These are phyloP conservation scores for Coemansia sp. DNA, from an alignment of 192 early-diverging fungal genomes.

Conservation along the genomic window DNA sequence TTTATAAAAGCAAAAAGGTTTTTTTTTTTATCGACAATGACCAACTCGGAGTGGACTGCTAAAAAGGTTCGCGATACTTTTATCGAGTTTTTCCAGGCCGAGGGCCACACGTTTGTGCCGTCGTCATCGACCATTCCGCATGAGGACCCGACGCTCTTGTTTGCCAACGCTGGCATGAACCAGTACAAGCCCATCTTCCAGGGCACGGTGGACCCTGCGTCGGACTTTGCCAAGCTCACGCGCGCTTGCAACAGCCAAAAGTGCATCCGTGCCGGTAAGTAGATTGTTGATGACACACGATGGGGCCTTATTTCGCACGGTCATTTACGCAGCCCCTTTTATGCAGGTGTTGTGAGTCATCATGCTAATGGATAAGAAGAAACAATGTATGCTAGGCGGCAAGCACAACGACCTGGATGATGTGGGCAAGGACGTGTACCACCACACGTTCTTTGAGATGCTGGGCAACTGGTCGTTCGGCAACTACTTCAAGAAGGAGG, in stretches of 20 bases:
- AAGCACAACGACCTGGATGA: constrained; percentile 99
- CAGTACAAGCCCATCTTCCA: constrained; percentile 98
- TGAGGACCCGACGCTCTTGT: constrained; percentile 94
- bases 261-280: constrained; percentile 94
- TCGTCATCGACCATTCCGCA: constrained; percentile 94
- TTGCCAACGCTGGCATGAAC: constrained; percentile 97
- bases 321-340: background rate
- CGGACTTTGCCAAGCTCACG: constrained; percentile 84
- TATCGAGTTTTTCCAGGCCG: constrained; percentile 77
- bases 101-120: constrained; percentile 71
- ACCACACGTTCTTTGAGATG: constrained; percentile 99
- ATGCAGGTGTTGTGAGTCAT: background rate
- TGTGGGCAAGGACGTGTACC: constrained; percentile 97
- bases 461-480: constrained; percentile 99
- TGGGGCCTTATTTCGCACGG: background rate
- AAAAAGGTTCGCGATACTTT: constrained; percentile 81
- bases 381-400: constrained; percentile 58
- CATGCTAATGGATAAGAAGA: background rate
- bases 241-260: constrained; percentile 97
- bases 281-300: constrained; percentile 6
- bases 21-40: constrained; percentile 21
- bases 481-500: constrained; percentile 98
- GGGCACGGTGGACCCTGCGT: constrained; percentile 92
- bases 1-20: background rate
- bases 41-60: constrained; percentile 68